phyloP scores from a whole-genome alignment of 805 yeast species.

The Candida sithepensis region DNA sequence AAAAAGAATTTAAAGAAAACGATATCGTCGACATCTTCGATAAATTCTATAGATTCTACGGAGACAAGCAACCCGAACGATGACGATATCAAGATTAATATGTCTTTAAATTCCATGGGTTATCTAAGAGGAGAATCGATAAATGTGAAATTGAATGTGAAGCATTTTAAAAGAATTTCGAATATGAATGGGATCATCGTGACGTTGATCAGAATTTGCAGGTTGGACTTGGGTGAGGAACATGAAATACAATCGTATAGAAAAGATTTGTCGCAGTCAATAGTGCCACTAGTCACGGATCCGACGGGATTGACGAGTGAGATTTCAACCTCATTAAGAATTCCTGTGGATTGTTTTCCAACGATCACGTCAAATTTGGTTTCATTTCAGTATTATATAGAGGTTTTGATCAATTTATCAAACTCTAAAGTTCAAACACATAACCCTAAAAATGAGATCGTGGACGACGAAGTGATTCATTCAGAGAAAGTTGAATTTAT shows the following conservation, averaged over 20 bases:
- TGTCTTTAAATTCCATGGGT: slow-evolving; percentile 60
- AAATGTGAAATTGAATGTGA: slow-evolving; percentile 63
- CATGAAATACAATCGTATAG: slow-evolving; percentile 68
- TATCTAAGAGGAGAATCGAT: slow-evolving; percentile 75
- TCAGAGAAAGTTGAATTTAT: slow-evolving; percentile 31
- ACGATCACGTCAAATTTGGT: slow-evolving; percentile 70
- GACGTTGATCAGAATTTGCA: slow-evolving; percentile 76
- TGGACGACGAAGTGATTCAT: slow-evolving; percentile 25
- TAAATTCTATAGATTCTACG: slow-evolving; percentile 28
- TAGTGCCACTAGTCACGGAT: slow-evolving; percentile 76
- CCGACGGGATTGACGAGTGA: slow-evolving; percentile 55
- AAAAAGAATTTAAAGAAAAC: slow-evolving; percentile 34
- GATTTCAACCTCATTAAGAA: slow-evolving; percentile 57
- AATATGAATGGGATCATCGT: slow-evolving; percentile 71
- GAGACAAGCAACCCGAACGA: slow-evolving; percentile 9
- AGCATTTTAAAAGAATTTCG: slow-evolving; percentile 68
- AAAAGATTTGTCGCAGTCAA: slow-evolving; percentile 76
- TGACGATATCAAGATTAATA: slow-evolving; percentile 29
- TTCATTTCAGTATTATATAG: slow-evolving; percentile 80
- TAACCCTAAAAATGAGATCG: slow-evolving; percentile 10
- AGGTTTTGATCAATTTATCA: slow-evolving; percentile 76
- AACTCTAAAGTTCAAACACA: slow-evolving; percentile 35
- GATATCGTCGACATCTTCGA: slow-evolving; percentile 38
- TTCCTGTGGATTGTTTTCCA: slow-evolving; percentile 85
- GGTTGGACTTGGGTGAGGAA: slow-evolving; percentile 58